Evolutionary conservation across 768 basidiomycete genomes (phyloP).

Genomic region (Wakefieldia striispora): DNA sequence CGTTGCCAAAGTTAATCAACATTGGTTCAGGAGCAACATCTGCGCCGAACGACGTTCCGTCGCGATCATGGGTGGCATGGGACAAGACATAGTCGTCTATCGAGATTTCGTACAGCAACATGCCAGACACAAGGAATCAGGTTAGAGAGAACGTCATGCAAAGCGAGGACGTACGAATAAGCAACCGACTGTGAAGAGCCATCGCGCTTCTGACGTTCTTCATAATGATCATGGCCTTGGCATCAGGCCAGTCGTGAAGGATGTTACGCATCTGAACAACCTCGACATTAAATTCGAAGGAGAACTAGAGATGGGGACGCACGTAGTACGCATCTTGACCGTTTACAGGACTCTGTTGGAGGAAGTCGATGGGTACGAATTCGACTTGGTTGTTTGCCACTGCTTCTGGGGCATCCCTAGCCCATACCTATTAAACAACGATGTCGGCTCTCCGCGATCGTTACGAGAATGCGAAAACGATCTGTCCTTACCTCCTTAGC

Average conservation of each 20-base stretch:
- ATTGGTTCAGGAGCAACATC: slow-evolving; percentile 29
- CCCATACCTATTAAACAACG: slow-evolving; percentile 19
- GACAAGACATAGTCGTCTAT: no score
- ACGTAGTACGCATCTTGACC: slow-evolving; percentile 35
- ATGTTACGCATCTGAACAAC: slow-evolving; percentile 15
- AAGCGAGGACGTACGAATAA: slow-evolving; percentile 27
- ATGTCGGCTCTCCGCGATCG: background rate
- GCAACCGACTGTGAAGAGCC: slow-evolving; percentile 20
- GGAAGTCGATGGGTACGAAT: slow-evolving; percentile 32
- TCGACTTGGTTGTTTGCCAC: slow-evolving; percentile 24
- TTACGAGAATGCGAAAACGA: background rate
- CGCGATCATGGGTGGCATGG: no score
- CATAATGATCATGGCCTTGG: slow-evolving; percentile 18
- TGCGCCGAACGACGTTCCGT: background rate
- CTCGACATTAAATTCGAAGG: background rate
- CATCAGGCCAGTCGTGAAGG: slow-evolving; percentile 31
- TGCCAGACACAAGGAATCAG: no score
- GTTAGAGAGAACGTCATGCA: background rate
- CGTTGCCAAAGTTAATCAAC: slow-evolving; percentile 33
- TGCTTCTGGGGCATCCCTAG: slow-evolving; percentile 23
- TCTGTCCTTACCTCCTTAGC: slow-evolving; percentile 13
- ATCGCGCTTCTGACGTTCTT: slow-evolving; percentile 24
- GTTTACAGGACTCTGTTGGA: slow-evolving; percentile 26
- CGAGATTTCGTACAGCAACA: background rate
- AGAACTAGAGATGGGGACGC: background rate